Percentiles rank a stretch among this genome's conserved stretches.
Evolutionary conservation across 371 early-diverging fungal genomes (phyloP).

Genomic region (Parasitella parasitica): DNA sequence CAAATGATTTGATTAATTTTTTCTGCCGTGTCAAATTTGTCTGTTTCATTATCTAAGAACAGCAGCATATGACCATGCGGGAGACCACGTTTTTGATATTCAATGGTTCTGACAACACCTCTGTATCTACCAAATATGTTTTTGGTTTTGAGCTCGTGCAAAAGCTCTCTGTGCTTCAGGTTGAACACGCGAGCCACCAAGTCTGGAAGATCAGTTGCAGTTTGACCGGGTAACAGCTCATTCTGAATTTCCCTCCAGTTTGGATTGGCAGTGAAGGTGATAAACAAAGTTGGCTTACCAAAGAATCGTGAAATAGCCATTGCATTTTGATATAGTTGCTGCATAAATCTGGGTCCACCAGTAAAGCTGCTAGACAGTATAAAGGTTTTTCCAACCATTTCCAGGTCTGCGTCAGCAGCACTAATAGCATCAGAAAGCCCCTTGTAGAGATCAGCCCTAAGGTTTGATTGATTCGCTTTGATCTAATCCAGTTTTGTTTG

Average conservation of each 20-base stretch:
- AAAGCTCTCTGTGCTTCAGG: slow-evolving; percentile 13
- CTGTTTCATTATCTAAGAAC: neutral
- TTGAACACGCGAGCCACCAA: slow-evolving; percentile 22
- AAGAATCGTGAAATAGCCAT: slow-evolving; percentile 22
- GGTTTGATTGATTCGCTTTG: neutral
- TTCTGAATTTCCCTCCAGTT: slow-evolving; percentile 25
- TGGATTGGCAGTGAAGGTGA: slow-evolving; percentile 40
- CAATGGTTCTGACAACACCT: neutral
- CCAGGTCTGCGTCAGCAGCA: neutral
- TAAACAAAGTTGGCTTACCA: slow-evolving; percentile 32
- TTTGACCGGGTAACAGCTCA: slow-evolving; percentile 13
- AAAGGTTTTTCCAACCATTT: neutral
- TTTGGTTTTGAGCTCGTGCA: neutral
- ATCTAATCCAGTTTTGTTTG: neutral
- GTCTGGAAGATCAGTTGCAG: slow-evolving; percentile 19
- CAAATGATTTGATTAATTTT: neutral
- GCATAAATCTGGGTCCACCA: slow-evolving; percentile 1
- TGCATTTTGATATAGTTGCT: slow-evolving; percentile 26
- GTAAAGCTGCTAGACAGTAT: neutral
- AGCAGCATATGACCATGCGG: slow-evolving; percentile 1
- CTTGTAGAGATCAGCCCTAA: neutral
- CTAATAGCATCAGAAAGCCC: neutral
- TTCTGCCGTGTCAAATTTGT: neutral
- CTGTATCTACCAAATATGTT: slow-evolving; percentile 1
- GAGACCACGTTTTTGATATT: slow-evolving; percentile 11